A percentile compares a stretch with the other conserved stretches of the same genome.
phyloP scores from a whole-genome alignment of 1,284 basidiomycete species.

The Rhodotorula sp. region DNA sequence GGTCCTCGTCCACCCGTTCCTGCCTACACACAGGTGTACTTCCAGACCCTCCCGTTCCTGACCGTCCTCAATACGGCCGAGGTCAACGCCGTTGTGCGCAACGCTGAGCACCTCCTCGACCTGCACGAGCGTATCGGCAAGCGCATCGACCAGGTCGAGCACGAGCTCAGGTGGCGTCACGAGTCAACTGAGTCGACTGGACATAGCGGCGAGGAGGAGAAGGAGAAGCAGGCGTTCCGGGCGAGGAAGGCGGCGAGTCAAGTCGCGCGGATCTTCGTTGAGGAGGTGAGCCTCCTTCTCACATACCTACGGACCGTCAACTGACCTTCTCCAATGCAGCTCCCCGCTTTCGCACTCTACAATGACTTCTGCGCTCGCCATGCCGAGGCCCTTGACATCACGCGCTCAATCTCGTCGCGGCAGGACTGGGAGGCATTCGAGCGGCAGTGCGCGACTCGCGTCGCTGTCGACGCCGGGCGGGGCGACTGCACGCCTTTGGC shows the following conservation, averaged over 20 bases:
- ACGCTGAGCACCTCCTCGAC: constrained; percentile 69
- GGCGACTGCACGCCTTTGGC: constrained; percentile 27
- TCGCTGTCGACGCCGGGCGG: constrained; percentile 18
- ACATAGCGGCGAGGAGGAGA: background rate
- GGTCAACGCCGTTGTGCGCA: constrained; percentile 61
- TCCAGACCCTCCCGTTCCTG: constrained; percentile 53
- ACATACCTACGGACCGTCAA: background rate
- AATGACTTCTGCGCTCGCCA: constrained; percentile 81
- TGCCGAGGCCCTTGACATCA: constrained; percentile 70
- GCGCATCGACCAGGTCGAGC: constrained; percentile 61
- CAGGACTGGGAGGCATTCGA: constrained; percentile 80
- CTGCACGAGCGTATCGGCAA: constrained; percentile 67
- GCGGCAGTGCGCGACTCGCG: constrained; percentile 59
- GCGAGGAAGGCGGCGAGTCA: constrained; percentile 56
- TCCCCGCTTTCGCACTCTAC: constrained; percentile 69
- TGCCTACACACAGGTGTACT: constrained; percentile 49
- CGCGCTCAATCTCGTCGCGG: constrained; percentile 62
- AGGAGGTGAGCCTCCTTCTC: constrained; percentile 59
- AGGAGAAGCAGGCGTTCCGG: constrained; percentile 49
- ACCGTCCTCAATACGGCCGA: constrained; percentile 50
- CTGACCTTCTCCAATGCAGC: constrained; percentile 9
- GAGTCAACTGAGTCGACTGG: background rate
- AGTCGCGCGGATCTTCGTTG: constrained; percentile 65
- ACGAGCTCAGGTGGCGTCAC: constrained; percentile 56
- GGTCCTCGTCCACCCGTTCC: background rate